Percentiles rank a stretch among this genome's conserved stretches.
These are phyloP conservation scores for Trichoderma cornu-damae DNA, from an alignment of 2,329 filamentous ascomycete species.

Conservation along the genomic window DNA sequence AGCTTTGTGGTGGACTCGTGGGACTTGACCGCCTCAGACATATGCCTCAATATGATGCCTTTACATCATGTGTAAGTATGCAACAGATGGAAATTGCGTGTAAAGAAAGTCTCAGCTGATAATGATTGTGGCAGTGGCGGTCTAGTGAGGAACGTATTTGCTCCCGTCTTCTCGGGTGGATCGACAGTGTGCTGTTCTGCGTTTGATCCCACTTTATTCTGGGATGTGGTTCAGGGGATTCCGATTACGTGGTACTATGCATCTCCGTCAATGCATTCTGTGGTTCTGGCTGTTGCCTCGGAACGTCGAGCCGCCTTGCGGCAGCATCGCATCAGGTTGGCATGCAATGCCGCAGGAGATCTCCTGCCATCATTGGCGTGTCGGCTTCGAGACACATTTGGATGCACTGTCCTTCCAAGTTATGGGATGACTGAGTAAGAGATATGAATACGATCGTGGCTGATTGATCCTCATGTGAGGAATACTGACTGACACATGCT, in stretches of 20 bases:
- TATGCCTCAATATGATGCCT: constrained; percentile 57
- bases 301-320: constrained; percentile 37
- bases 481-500: neutral
- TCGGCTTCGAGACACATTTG: constrained; percentile 46
- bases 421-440: constrained; percentile 54
- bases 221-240: constrained; percentile 47
- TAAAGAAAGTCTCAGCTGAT: constrained; percentile 1
- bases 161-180: constrained; percentile 49
- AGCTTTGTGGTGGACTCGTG: constrained; percentile 50
- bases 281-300: constrained; percentile 45
- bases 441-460: no score
- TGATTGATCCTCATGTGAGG: neutral
- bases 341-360: constrained; percentile 52
- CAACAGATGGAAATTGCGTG: neutral
- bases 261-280: constrained; percentile 52
- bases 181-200: constrained; percentile 50
- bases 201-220: constrained; percentile 52
- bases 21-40: constrained; percentile 43
- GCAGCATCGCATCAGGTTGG: constrained; percentile 45
- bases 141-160: constrained; percentile 50
- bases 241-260: constrained; percentile 54
- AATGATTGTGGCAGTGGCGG: constrained; percentile 39
- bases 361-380: constrained; percentile 47
- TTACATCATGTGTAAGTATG: constrained; percentile 48
- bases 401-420: constrained; percentile 48